Base-by-base conservation (phyloP, 129 eudicot genomes). In the Flaveria bidentis region DNA sequence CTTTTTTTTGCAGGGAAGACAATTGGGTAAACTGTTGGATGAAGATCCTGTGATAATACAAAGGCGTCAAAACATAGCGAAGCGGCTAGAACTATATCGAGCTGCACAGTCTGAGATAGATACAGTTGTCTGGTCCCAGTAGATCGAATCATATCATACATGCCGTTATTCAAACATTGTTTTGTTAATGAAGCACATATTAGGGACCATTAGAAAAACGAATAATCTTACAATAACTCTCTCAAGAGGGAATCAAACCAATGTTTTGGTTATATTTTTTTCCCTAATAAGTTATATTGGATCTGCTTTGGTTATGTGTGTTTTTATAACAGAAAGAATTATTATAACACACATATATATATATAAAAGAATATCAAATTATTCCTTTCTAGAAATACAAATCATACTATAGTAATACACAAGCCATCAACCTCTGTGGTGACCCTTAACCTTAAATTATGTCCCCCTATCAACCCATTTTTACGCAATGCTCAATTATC, bases 21-120 rank as follows among this genome's bases (percentile, higher is more conserved):
- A 83, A 49, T 80, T 94, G 90, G 90, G 96, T 74, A 82, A 63
- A 61, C 72, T 94, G 86, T 84, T 94, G 85, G 98, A 94, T 18
- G 98, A 94, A 86, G 98, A 94, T 83, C 98, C 98, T 12, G 87
- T 86, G 18, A 80, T 94, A 46, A 87, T 89, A 83, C 92, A 91
- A 85, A 84, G 98, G 74, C 93, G 98, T 25, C 42, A 70, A 61
- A 88, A 92, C 76, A 87, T 89, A 39, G 93, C 57, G 6, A 91
- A 94, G 88, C 83, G 98, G 78, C 76, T 94, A 79, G 98, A 94
- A 81, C 49, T 94, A 56, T 91, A 94, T 84, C 86, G 96, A 83
- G 79, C 90, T 77, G 98, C 98, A 52, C 98, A 94, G 72, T 73
- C 87, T 5, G 97, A 94, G 91, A 94, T 94, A 25, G 98, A 94